Evolutionary conservation across 2,329 filamentous ascomycete species (phyloP).

Genomic region (Phaeosphaeriaceae sp.): DNA sequence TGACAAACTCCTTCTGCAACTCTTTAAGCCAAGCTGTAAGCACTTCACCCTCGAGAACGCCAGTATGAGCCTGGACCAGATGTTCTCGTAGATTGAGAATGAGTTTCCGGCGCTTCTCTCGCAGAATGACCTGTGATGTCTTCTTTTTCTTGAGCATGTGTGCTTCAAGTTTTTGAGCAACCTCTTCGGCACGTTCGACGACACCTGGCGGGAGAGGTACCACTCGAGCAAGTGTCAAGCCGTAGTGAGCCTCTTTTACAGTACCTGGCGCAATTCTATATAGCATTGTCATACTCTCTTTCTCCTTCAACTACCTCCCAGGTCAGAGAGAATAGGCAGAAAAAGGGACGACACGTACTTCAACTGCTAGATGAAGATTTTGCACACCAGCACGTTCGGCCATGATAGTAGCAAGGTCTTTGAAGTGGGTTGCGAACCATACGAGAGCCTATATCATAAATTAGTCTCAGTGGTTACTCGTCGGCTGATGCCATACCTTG

Average conservation of each 20-base stretch:
- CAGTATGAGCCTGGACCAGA: constrained; percentile 70
- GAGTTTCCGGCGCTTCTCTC: constrained; percentile 72
- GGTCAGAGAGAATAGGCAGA: not conserved
- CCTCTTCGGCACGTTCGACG: constrained; percentile 70
- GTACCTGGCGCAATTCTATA: constrained; percentile 81
- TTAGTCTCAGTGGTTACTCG: constrained; percentile 1
- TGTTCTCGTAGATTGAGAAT: constrained; percentile 76
- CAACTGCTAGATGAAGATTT: constrained; percentile 80
- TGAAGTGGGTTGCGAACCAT: constrained; percentile 95
- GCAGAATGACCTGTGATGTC: constrained; percentile 63
- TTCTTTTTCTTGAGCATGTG: constrained; percentile 66
- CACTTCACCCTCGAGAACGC: constrained; percentile 68
- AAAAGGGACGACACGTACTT: constrained; percentile 55
- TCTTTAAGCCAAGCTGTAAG: constrained; percentile 69
- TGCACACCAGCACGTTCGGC: constrained; percentile 78
- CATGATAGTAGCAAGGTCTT: constrained; percentile 79
- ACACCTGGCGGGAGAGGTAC: constrained; percentile 74
- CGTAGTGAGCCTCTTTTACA: constrained; percentile 77
- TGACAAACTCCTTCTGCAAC: constrained; percentile 77
- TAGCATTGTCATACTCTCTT: constrained; percentile 79
- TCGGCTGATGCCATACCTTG: constrained; percentile 33
- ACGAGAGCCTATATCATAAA: constrained; percentile 65
- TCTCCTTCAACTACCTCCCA: constrained; percentile 47
- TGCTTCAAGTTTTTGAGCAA: constrained; percentile 68
- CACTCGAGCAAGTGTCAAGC: constrained; percentile 78